Conservation (phyloP, 2,329 filamentous ascomycete genomes). For the Fusarium sororula region DNA sequence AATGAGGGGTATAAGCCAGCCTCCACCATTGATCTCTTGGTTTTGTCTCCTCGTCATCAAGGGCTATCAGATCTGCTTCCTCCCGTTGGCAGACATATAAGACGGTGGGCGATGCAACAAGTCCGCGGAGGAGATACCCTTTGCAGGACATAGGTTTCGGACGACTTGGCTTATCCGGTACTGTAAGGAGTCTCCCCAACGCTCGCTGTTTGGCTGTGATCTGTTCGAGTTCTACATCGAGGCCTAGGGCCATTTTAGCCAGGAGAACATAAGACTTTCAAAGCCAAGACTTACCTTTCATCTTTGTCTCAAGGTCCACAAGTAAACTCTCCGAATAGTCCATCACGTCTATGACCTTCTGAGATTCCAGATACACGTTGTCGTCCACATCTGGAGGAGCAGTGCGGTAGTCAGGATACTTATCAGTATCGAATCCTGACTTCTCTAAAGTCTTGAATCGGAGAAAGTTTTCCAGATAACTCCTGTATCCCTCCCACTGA, state of each 20-base stretch:
- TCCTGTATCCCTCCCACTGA: slow-evolving; percentile 46
- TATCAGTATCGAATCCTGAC: slow-evolving; percentile 50
- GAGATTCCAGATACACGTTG: slow-evolving; percentile 44
- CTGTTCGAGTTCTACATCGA: slow-evolving; percentile 45
- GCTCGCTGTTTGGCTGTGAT: slow-evolving; percentile 49
- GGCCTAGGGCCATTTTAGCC: slow-evolving; percentile 42
- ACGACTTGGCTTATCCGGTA: slow-evolving; percentile 49
- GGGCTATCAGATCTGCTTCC: slow-evolving; percentile 54
- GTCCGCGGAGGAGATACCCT: slow-evolving; percentile 61
- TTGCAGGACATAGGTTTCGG: slow-evolving; percentile 53
- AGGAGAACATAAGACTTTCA: too few species aligned
- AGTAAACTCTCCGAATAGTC: slow-evolving; percentile 46
- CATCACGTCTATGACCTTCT: slow-evolving; percentile 48
- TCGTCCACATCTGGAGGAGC: slow-evolving; percentile 50
- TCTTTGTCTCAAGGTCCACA: slow-evolving; percentile 45
- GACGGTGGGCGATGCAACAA: slow-evolving; percentile 57
- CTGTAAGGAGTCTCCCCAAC: slow-evolving; percentile 52
- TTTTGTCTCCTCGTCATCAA: slow-evolving; percentile 46
- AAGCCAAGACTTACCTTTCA: slow-evolving; percentile 48
- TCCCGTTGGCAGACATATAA: slow-evolving; percentile 61
- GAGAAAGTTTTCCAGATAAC: slow-evolving; percentile 50
- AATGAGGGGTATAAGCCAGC: slow-evolving; percentile 53
- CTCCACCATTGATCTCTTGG: slow-evolving; percentile 65
- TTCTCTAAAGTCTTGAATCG: slow-evolving; percentile 50
- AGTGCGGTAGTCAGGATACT: slow-evolving; percentile 51